Percentiles rank a stretch among this genome's conserved stretches.
Conservation (phyloP, 2,329 filamentous ascomycete genomes). For the Ophiostoma sp. region DNA sequence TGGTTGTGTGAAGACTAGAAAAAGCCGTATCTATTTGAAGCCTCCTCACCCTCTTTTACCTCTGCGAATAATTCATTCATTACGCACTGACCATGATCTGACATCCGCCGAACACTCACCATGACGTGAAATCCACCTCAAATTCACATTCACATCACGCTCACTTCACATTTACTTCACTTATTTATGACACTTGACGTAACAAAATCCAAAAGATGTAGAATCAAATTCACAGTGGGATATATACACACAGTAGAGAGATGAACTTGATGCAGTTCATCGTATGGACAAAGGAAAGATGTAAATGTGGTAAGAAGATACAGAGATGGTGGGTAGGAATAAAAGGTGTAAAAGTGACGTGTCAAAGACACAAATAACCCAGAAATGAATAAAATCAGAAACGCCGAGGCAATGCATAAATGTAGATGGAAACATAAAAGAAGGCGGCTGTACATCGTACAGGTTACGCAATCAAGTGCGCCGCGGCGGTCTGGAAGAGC, state of each 20-base stretch:
- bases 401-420: conserved; percentile 30
- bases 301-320: background rate
- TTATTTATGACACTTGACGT: background rate
- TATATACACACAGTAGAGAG: conserved; percentile 6
- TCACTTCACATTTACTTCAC: background rate
- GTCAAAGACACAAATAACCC: conserved; percentile 5
- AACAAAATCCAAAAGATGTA: background rate
- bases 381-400: background rate
- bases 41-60: background rate
- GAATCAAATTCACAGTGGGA: conserved; percentile 10
- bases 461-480: conserved; percentile 29
- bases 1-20: conserved; percentile 21
- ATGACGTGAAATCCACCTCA: background rate
- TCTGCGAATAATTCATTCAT: background rate
- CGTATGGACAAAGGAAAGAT: conserved; percentile 15
- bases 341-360: background rate
- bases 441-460: background rate
- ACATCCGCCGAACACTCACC: background rate
- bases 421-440: background rate
- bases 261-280: background rate
- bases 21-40: conserved; percentile 19
- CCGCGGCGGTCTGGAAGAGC: conserved; percentile 63
- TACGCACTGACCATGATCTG: too few species aligned
- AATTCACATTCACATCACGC: too few species aligned
- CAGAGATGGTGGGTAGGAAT: background rate